Percentiles rank a stretch among this genome's conserved stretches.
These are phyloP conservation scores for Santalum album DNA, from an alignment of 164 flowering plant species.

Conservation along the genomic window DNA sequence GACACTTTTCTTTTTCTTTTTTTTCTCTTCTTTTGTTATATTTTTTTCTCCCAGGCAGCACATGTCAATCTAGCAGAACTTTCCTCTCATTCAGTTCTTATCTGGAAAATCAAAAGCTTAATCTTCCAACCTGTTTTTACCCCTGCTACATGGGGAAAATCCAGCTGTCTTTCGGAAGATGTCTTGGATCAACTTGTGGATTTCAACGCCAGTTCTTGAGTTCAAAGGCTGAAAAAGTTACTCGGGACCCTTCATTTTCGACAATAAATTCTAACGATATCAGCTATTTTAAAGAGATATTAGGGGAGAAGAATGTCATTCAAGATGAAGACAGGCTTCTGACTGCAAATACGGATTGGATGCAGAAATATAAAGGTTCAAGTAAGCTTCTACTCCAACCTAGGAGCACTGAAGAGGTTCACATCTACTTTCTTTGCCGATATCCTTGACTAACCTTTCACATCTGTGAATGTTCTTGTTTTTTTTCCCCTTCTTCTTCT, in stretches of 20 bases:
- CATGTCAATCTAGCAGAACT: background rate
- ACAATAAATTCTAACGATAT: conserved; percentile 53
- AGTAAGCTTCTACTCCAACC: conserved; percentile 86
- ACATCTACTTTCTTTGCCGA: conserved; percentile 3
- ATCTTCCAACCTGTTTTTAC: background rate
- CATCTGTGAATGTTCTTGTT: background rate
- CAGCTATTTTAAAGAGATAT: conserved; percentile 41
- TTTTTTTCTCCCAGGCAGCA: conserved; percentile 8
- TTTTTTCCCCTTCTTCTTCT: background rate
- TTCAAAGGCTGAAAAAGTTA: conserved; percentile 27
- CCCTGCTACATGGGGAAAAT: conserved; percentile 4
- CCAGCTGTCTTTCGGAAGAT: background rate
- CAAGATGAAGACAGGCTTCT: conserved; percentile 62
- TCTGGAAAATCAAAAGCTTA: conserved; percentile 8
- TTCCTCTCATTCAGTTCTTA: conserved; percentile 2
- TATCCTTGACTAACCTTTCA: background rate
- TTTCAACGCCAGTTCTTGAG: conserved; percentile 28
- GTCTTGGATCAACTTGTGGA: conserved; percentile 7
- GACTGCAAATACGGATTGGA: conserved; percentile 82
- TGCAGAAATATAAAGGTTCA: conserved; percentile 75
- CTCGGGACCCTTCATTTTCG: conserved; percentile 54
- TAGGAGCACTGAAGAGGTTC: conserved; percentile 70
- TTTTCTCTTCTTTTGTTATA: background rate
- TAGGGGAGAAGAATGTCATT: conserved; percentile 79
- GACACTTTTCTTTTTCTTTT: too few species aligned